Base-by-base conservation (phyloP, 176 grass and related monocot species). In the Triticum turgidum region DNA sequence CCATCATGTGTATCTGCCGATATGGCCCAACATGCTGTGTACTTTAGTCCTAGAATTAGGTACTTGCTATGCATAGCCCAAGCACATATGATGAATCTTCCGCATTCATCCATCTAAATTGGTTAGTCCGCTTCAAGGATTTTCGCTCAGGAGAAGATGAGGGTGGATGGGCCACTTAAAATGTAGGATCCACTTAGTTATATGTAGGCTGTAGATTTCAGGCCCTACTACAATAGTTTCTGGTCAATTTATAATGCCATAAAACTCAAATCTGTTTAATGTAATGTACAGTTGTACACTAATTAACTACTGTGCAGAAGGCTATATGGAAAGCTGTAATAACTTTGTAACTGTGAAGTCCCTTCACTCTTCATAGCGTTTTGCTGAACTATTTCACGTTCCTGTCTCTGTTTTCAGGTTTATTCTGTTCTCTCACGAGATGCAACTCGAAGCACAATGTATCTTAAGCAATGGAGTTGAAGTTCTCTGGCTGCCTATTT, bases 401-500 rank as follows among this genome's bases (percentile, higher is more conserved):
- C 5, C 18, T 77, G 8, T 54, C 73, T 78, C 73, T 13, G 9
- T 73, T 87, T 64, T 32, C 82, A 82, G 82, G 90, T 88, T 56
- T 47, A 41, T 45, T 39, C 51, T 52, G 65, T 73, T 71, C 41
- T 87, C 56, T 87, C 61, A 51, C 21, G 12, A 80, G 68, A 41
- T 73, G 41, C 59, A 20, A 70, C 72, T 76, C 4, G 24, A 70
- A 70, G 65, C 56, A 27, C 62, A 14, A 12, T 59, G 65, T 41
- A 58, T 64, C 30, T 12, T 49, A 34, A 44, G 73, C 76, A 63
- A 30, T 65, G 76, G 76, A 89, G 76, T 80, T 15, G 75, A 80
- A 74, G 66, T 85, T 85, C 18, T 58, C 64, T 88, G 69, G 82
- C 64, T 85, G 71, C 29, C 64, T 78, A 64, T 81, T 85, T 65